phyloP scores from a whole-genome alignment of 2,329 filamentous ascomycete species.

The Colletotrichum incanum region DNA sequence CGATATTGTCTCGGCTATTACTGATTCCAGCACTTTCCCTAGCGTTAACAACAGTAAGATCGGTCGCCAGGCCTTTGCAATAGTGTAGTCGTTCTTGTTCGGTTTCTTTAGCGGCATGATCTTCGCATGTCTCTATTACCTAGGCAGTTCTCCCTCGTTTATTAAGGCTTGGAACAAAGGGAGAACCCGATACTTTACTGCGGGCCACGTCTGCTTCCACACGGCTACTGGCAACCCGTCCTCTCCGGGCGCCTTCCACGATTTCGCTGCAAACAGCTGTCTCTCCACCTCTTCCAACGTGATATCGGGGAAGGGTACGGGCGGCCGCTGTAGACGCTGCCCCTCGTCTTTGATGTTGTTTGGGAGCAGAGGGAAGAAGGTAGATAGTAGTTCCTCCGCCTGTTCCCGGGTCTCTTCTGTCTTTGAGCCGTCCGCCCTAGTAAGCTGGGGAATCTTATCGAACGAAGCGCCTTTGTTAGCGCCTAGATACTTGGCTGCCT shows the following conservation, averaged over 20 bases:
- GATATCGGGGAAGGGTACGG: neutral
- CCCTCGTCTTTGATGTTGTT: neutral
- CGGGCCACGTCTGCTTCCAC: slow-evolving; percentile 32
- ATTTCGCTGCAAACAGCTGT: slow-evolving; percentile 44
- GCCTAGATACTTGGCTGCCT: slow-evolving; percentile 50
- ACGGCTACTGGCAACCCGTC: slow-evolving; percentile 45
- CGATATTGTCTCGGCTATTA: slow-evolving; percentile 11
- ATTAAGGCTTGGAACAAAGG: neutral
- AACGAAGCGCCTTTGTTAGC: slow-evolving; percentile 45
- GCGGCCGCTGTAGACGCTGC: neutral
- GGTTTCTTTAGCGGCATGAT: slow-evolving; percentile 51
- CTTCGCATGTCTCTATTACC: slow-evolving; percentile 37
- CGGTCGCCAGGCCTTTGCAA: slow-evolving; percentile 47
- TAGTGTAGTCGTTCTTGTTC: slow-evolving; percentile 48
- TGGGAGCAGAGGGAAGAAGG: neutral
- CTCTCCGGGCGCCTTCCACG: slow-evolving; percentile 46
- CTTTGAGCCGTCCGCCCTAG: slow-evolving; percentile 41
- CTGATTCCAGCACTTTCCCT: slow-evolving; percentile 43
- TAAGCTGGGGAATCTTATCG: slow-evolving; percentile 47
- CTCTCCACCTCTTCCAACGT: slow-evolving; percentile 45
- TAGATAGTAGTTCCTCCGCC: neutral
- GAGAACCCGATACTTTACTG: neutral
- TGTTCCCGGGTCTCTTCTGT: slow-evolving; percentile 43
- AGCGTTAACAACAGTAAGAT: slow-evolving; percentile 49
- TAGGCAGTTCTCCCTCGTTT: neutral